phyloP scores from a whole-genome alignment of 768 basidiomycete species.

The Mycena filopes region DNA sequence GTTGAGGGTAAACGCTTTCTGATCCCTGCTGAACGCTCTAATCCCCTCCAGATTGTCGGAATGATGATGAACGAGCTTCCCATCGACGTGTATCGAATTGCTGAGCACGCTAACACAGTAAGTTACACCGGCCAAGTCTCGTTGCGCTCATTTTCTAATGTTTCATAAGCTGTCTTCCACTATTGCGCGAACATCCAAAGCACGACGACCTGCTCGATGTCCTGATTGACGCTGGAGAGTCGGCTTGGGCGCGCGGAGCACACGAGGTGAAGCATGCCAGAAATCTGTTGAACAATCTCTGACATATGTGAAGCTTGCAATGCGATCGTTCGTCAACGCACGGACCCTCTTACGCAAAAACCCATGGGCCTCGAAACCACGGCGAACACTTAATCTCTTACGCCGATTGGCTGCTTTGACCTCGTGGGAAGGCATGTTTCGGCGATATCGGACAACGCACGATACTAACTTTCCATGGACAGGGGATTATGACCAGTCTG shows the following conservation, averaged over 20 bases:
- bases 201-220: constrained; percentile 70
- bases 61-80: constrained; percentile 76
- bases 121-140: constrained; percentile 21
- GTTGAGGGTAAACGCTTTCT: constrained; percentile 60
- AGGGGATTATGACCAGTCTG: constrained; percentile 68
- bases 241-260: constrained; percentile 77
- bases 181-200: constrained; percentile 69
- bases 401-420: constrained; percentile 69
- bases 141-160: background rate
- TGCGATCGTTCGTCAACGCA: constrained; percentile 71
- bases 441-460: background rate
- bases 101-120: constrained; percentile 76
- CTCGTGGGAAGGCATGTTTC: constrained; percentile 65
- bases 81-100: constrained; percentile 73
- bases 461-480: constrained; percentile 10
- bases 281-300: background rate
- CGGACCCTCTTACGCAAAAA: constrained; percentile 62
- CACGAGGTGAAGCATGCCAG: constrained; percentile 63
- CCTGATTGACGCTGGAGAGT: constrained; percentile 75
- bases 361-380: constrained; percentile 62
- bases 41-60: constrained; percentile 63
- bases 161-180: constrained; percentile 62
- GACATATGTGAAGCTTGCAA: constrained; percentile 58
- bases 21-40: background rate
- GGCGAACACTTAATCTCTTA: constrained; percentile 62